phyloP scores from a whole-genome alignment of 2,329 filamentous ascomycete species.

The Exophiala aquamarina region DNA sequence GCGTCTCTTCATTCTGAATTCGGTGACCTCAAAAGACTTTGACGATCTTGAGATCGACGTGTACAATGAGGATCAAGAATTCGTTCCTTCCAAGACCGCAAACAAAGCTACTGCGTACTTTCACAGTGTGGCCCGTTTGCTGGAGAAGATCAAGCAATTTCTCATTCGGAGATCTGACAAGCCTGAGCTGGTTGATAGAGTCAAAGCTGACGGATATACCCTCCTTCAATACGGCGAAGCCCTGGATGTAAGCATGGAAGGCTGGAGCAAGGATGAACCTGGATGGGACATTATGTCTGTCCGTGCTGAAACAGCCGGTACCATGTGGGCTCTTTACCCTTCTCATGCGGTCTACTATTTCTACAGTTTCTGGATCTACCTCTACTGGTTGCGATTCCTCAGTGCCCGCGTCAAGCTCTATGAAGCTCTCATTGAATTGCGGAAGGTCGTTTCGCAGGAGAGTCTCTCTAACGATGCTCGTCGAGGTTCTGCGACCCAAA shows the following conservation, averaged over 20 bases:
- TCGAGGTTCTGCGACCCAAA: neutral
- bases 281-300: conserved; percentile 27
- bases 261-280: conserved; percentile 25
- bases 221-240: conserved; percentile 20
- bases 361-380: conserved; percentile 26
- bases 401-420: conserved; percentile 29
- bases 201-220: neutral
- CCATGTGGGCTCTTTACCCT: conserved; percentile 27
- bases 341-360: conserved; percentile 23
- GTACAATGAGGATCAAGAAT: conserved; percentile 27
- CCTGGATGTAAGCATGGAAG: conserved; percentile 21
- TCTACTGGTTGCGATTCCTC: conserved; percentile 27
- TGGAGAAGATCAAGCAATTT: conserved; percentile 22
- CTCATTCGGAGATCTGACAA: conserved; percentile 1
- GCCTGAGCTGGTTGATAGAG: neutral
- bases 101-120: conserved; percentile 25
- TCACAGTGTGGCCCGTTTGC: conserved; percentile 20
- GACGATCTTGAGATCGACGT: conserved; percentile 25
- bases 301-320: conserved; percentile 14
- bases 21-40: conserved; percentile 25
- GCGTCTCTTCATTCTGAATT: conserved; percentile 26
- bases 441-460: conserved; percentile 5
- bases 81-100: conserved; percentile 25
- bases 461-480: neutral
- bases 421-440: conserved; percentile 24